These are phyloP conservation scores for Gastrodia elata DNA, from an alignment of 106 monocot species.

Conservation along the genomic window DNA sequence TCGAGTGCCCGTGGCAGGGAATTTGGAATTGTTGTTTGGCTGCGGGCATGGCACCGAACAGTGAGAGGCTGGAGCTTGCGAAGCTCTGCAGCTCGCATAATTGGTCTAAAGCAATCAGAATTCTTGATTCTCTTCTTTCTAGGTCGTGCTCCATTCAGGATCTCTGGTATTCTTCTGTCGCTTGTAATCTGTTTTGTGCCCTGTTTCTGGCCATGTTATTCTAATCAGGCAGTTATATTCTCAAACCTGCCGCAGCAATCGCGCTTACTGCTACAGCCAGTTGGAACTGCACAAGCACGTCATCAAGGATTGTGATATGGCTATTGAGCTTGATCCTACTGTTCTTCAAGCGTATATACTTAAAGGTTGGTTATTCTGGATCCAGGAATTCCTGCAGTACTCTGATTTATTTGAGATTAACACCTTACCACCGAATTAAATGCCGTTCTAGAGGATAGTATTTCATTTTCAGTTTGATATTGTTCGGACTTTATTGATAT, in stretches of 20 bases:
- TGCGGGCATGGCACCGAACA: slow-evolving; percentile 21
- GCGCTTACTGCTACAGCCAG: slow-evolving; percentile 86
- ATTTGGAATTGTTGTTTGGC: background rate
- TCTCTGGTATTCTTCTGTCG: slow-evolving; percentile 45
- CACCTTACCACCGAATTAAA: background rate
- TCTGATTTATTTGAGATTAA: background rate
- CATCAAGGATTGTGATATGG: slow-evolving; percentile 87
- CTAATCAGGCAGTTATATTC: background rate
- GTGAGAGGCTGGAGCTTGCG: slow-evolving; percentile 65
- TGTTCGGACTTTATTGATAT: background rate
- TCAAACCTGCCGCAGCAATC: slow-evolving; percentile 49
- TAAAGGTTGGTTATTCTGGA: slow-evolving; percentile 48
- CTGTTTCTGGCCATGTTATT: background rate
- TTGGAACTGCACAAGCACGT: slow-evolving; percentile 95
- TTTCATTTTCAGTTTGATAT: background rate
- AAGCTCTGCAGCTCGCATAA: slow-evolving; percentile 70
- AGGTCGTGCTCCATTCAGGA: slow-evolving; percentile 57
- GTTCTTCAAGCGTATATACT: slow-evolving; percentile 77
- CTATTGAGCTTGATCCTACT: slow-evolving; percentile 52
- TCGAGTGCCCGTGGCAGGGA: background rate
- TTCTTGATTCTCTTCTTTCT: slow-evolving; percentile 68
- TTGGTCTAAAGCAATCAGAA: slow-evolving; percentile 95
- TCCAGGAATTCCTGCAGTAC: background rate
- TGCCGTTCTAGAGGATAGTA: background rate
- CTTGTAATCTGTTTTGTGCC: background rate